phyloP scores from a whole-genome alignment of 208 protist genomes.

The Strigomonas galati region DNA sequence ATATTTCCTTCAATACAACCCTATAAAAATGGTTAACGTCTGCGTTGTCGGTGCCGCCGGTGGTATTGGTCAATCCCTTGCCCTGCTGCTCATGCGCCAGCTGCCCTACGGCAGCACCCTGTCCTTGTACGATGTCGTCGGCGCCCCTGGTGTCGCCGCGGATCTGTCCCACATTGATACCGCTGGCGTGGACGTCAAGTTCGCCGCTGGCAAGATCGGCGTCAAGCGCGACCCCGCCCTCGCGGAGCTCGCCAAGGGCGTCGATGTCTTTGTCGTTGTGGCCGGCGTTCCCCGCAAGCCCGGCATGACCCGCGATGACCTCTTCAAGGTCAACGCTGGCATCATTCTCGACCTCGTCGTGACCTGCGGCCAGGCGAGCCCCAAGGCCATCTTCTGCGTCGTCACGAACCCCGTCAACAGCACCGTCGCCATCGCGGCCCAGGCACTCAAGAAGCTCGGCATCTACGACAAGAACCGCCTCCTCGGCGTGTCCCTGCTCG shows the following conservation, averaged over 20 bases:
- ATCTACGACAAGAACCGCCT: slow-evolving; percentile 87
- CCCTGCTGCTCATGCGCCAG: slow-evolving; percentile 77
- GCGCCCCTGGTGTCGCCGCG: slow-evolving; percentile 90
- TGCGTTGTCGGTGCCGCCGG: slow-evolving; percentile 85
- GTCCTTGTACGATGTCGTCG: slow-evolving; percentile 90
- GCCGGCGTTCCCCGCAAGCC: slow-evolving; percentile 96
- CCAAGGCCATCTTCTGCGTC: slow-evolving; percentile 90
- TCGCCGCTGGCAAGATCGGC: slow-evolving; percentile 63
- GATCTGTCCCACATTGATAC: slow-evolving; percentile 93
- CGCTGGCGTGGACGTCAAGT: slow-evolving; percentile 72
- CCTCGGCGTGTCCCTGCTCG: slow-evolving; percentile 92
- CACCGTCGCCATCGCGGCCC: slow-evolving; percentile 93
- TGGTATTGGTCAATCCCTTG: slow-evolving; percentile 88
- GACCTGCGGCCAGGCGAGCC: slow-evolving; percentile 76
- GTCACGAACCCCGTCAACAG: slow-evolving; percentile 98
- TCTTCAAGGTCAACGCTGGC: slow-evolving; percentile 95
- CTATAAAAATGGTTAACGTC: slow-evolving; percentile 74
- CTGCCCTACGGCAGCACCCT: slow-evolving; percentile 80
- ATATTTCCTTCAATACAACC: neutral
- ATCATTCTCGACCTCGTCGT: slow-evolving; percentile 91
- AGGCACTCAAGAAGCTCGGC: slow-evolving; percentile 89
- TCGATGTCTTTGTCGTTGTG: slow-evolving; percentile 92
- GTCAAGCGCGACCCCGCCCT: slow-evolving; percentile 70
- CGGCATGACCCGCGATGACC: slow-evolving; percentile 96
- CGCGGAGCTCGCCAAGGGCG: slow-evolving; percentile 60